Evolutionary conservation across 2,329 filamentous ascomycete genomes (phyloP).

Genomic region (Endocalyx cinctus): DNA sequence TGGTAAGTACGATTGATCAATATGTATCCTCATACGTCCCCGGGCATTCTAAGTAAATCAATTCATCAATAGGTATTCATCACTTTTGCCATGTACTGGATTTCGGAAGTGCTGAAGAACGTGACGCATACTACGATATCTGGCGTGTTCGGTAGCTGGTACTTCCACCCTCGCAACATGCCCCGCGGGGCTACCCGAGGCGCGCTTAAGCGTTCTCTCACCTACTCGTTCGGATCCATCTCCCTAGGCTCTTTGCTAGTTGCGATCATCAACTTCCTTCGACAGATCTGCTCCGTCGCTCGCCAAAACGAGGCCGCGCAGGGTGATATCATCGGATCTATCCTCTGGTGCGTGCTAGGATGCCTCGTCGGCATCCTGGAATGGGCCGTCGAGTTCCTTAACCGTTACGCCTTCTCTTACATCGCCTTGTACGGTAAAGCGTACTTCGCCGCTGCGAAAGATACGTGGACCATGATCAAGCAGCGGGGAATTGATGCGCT

Average conservation of each 20-base stretch:
- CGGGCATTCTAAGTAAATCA: no score
- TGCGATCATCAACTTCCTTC: constrained; percentile 79
- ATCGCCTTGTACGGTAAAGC: constrained; percentile 89
- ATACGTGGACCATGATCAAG: constrained; percentile 88
- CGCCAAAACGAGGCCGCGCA: constrained; percentile 58
- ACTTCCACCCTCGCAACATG: constrained; percentile 69
- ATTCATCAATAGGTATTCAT: no score
- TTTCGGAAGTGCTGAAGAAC: constrained; percentile 90
- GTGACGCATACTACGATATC: constrained; percentile 84
- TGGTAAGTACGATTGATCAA: no score
- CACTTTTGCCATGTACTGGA: constrained; percentile 92
- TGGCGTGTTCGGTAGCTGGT: constrained; percentile 90
- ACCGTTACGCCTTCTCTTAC: constrained; percentile 88
- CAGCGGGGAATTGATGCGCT: constrained; percentile 87
- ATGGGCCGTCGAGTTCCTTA: constrained; percentile 85
- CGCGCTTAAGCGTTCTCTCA: constrained; percentile 76
- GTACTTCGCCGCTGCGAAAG: constrained; percentile 82
- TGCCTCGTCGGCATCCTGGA: constrained; percentile 75
- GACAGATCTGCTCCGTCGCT: constrained; percentile 78
- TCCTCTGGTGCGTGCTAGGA: constrained; percentile 69
- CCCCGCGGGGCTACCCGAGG: constrained; percentile 76
- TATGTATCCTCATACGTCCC: no score
- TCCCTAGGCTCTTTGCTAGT: constrained; percentile 80
- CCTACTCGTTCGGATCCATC: constrained; percentile 90
- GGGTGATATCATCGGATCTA: constrained; percentile 61